phyloP scores from a whole-genome alignment of 2,329 filamentous ascomycete genomes.

The Botrytis deweyae region DNA sequence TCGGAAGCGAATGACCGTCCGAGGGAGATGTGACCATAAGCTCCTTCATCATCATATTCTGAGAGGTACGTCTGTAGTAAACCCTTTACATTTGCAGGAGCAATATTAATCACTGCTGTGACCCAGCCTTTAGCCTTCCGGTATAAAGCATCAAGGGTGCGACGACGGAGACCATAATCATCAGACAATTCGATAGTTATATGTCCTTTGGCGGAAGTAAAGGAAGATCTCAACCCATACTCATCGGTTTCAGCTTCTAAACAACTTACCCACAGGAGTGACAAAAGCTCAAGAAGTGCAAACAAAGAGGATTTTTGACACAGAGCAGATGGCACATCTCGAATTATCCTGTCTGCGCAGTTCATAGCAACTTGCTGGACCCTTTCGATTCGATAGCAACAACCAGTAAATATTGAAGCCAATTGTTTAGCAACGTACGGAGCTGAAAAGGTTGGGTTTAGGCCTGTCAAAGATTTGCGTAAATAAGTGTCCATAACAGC shows the following conservation, averaged over 20 bases:
- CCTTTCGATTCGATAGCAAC: slow-evolving; percentile 89
- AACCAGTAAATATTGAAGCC: slow-evolving; percentile 78
- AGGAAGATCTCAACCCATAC: slow-evolving; percentile 82
- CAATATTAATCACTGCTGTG: slow-evolving; percentile 73
- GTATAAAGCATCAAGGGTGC: slow-evolving; percentile 76
- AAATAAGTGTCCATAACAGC: slow-evolving; percentile 79
- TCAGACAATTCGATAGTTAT: slow-evolving; percentile 91
- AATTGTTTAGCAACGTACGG: slow-evolving; percentile 88
- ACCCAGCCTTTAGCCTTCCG: slow-evolving; percentile 80
- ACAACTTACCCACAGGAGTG: slow-evolving; percentile 93
- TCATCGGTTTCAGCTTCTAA: slow-evolving; percentile 92
- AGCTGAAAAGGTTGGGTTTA: slow-evolving; percentile 78
- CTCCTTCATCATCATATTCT: slow-evolving; percentile 87
- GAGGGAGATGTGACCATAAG: slow-evolving; percentile 87
- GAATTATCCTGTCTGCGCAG: slow-evolving; percentile 83
- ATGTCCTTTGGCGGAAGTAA: slow-evolving; percentile 72
- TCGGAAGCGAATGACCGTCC: slow-evolving; percentile 93
- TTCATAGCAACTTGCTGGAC: slow-evolving; percentile 83
- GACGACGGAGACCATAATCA: slow-evolving; percentile 78
- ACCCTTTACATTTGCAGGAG: slow-evolving; percentile 91
- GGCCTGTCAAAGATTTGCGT: slow-evolving; percentile 68
- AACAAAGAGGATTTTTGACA: slow-evolving; percentile 91
- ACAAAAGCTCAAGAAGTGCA: slow-evolving; percentile 85
- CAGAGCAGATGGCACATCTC: slow-evolving; percentile 80
- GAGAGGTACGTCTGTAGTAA: slow-evolving; percentile 94